phyloP scores from a whole-genome alignment of 192 early-diverging fungal genomes.

The Backusella sp. region DNA sequence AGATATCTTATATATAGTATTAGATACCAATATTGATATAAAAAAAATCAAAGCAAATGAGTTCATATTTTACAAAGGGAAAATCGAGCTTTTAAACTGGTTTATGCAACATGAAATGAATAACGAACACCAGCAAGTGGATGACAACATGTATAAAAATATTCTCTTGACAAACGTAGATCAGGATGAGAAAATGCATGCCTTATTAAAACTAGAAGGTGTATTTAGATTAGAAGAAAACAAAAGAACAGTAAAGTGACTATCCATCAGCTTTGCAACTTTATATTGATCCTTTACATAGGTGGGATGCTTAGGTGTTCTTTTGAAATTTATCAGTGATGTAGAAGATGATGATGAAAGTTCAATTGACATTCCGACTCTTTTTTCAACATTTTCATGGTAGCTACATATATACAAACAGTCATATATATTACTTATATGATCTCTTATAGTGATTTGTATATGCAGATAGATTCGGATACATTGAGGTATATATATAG shows the following conservation, averaged over 20 bases:
- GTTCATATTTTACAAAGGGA: slow-evolving; percentile 13
- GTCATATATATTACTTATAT: background rate
- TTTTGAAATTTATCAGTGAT: slow-evolving; percentile 40
- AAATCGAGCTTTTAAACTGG: background rate
- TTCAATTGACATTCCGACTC: background rate
- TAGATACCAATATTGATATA: background rate
- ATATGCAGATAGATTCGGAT: slow-evolving; percentile 61
- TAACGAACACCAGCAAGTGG: background rate
- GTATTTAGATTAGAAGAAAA: background rate
- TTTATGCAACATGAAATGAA: background rate
- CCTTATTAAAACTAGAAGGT: background rate
- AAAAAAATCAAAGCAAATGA: slow-evolving; percentile 2
- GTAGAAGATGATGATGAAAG: slow-evolving; percentile 21
- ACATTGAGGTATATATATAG: slow-evolving; percentile 47
- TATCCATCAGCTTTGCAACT: background rate
- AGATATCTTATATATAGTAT: background rate
- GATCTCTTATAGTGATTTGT: slow-evolving; percentile 31
- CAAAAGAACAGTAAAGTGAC: background rate
- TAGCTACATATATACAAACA: slow-evolving; percentile 27
- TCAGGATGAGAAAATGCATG: slow-evolving; percentile 2
- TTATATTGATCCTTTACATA: background rate
- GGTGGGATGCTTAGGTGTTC: slow-evolving; percentile 46
- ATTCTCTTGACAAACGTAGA: slow-evolving; percentile 1
- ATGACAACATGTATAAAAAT: background rate
- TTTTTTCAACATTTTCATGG: slow-evolving; percentile 35